Conservation (phyloP, 2,329 filamentous ascomycete species). For the Alternaria consortialis region DNA sequence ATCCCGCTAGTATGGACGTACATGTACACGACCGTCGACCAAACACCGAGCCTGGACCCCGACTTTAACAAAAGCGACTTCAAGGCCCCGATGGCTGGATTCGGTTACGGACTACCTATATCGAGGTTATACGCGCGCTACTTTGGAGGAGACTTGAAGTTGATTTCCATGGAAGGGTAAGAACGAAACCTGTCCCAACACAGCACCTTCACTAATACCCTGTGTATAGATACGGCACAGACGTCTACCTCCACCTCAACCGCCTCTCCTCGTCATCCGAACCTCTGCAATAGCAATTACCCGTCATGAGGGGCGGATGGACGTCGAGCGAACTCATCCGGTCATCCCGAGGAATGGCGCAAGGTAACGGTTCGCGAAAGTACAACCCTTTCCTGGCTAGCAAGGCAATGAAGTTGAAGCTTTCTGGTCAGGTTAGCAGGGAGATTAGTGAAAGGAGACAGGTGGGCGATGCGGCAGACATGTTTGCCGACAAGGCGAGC, state of each 20-base stretch:
- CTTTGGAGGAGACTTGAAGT: constrained; percentile 94
- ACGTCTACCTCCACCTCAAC: constrained; percentile 98
- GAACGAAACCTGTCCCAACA: constrained; percentile 40
- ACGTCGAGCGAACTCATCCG: constrained; percentile 47
- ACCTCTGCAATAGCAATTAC: constrained; percentile 90
- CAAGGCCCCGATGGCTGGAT: constrained; percentile 98
- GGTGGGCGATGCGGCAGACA: constrained; percentile 84
- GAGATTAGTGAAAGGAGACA: constrained; percentile 89
- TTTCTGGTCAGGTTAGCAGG: constrained; percentile 61
- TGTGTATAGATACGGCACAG: constrained; percentile 82
- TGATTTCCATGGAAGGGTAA: constrained; percentile 99
- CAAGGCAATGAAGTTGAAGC: constrained; percentile 71
- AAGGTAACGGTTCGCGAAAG: constrained; percentile 39
- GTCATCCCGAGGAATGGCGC: constrained; percentile 67
- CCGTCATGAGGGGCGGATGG: constrained; percentile 82
- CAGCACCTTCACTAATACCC: constrained; percentile 24
- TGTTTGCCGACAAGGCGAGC: constrained; percentile 61
- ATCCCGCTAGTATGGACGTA: constrained; percentile 99
- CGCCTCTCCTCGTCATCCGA: constrained; percentile 94
- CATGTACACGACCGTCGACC: constrained; percentile 99
- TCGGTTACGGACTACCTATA: constrained; percentile 96
- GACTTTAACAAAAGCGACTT: constrained; percentile 99
- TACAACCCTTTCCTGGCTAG: constrained; percentile 49
- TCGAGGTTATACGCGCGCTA: constrained; percentile 94
- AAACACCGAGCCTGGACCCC: constrained; percentile 91